Evolutionary conservation across 345 rosid species (phyloP), one percentile per base, ranked within the genome.

Genomic region (Murraya paniculata): DNA sequence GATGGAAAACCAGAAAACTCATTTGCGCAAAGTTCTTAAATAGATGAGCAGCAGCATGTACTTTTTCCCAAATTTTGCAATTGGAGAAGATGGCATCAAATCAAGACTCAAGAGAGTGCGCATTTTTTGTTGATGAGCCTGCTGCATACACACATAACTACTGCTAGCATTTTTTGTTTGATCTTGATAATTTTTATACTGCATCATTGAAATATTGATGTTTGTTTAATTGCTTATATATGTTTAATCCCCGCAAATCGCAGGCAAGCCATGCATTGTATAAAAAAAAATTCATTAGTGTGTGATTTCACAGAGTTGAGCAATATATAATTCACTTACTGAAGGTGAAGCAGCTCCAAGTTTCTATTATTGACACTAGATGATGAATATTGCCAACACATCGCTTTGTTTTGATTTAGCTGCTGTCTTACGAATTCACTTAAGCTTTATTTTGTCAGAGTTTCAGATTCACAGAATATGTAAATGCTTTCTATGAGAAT

Each of bases 1-100:
- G 59, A 68, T 73, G 21, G 60, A 68, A 62, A 75, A 65, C 75
- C 65, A 81, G 72, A 86, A 64, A 76, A 50, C 72, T 59, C 74
- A 41, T 35, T 64, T 72, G 68, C 72, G 14, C 10, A 39, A 41
- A 68, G 36, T n/a, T 48, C 56, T 61, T 35, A 71, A 72, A 56
- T 72, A 75, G 53, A 78, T 18, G 24, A 59, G 24, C n/a, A 2
- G 13, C 33, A 36, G 28, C 24, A 48, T 70, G 21, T 41, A 24
- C 25, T 22, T 18, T 61, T 25, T 31, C 61, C 35, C 9, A 73
- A 73, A 73, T 73, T 33, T 56, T 35, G 36, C 61, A 27, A 68
- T 4, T 60, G 6, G 45, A 72, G 75, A 19, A 56, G 35, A 14
- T 72, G 11, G 6, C 16, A 72, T 21, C 60, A n/a, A 45, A 22